Conservation (phyloP, 495 filamentous ascomycete species). For the Aspergillus wentii region DNA sequence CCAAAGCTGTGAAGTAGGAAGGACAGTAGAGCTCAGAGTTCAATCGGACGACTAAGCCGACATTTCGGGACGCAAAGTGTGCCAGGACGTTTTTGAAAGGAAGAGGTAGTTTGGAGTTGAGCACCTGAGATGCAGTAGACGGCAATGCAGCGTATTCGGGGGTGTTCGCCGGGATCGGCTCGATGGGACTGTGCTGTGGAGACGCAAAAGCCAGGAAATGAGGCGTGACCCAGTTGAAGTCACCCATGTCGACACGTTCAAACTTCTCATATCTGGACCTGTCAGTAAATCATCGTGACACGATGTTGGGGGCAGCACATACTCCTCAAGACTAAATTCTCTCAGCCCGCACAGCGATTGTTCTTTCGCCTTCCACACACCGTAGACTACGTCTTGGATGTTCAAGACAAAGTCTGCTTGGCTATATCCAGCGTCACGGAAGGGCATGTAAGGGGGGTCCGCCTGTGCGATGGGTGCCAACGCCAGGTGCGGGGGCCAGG, state of each 20-base stretch:
- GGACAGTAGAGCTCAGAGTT: slow-evolving; percentile 95
- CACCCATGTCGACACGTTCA: slow-evolving; percentile 94
- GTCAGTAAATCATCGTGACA: slow-evolving; percentile 14
- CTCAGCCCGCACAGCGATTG: slow-evolving; percentile 81
- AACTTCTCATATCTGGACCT: slow-evolving; percentile 75
- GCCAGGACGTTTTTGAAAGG: slow-evolving; percentile 93
- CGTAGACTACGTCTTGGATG: slow-evolving; percentile 96
- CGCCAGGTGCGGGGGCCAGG: slow-evolving; percentile 97
- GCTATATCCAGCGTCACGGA: slow-evolving; percentile 96
- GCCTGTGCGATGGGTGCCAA: slow-evolving; percentile 93
- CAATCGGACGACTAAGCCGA: slow-evolving; percentile 89
- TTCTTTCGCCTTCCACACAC: slow-evolving; percentile 98
- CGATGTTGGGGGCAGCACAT: too few relatives aligned
- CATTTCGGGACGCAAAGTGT: slow-evolving; percentile 80
- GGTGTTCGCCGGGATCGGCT: slow-evolving; percentile 62
- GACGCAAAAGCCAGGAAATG: slow-evolving; percentile 95
- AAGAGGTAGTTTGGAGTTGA: slow-evolving; percentile 57
- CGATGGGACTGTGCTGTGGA: slow-evolving; percentile 73
- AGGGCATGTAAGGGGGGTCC: slow-evolving; percentile 96
- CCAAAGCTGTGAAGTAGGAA: slow-evolving; percentile 89
- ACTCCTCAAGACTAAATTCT: slow-evolving; percentile 92
- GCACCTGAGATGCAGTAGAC: slow-evolving; percentile 60
- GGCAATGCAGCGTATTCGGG: slow-evolving; percentile 70
- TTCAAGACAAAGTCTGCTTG: slow-evolving; percentile 94
- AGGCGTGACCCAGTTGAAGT: slow-evolving; percentile 99